Percentiles rank a stretch among this genome's conserved stretches.
Evolutionary conservation across 1,284 basidiomycete species (phyloP).

Genomic region (Ustilago bromivora): DNA sequence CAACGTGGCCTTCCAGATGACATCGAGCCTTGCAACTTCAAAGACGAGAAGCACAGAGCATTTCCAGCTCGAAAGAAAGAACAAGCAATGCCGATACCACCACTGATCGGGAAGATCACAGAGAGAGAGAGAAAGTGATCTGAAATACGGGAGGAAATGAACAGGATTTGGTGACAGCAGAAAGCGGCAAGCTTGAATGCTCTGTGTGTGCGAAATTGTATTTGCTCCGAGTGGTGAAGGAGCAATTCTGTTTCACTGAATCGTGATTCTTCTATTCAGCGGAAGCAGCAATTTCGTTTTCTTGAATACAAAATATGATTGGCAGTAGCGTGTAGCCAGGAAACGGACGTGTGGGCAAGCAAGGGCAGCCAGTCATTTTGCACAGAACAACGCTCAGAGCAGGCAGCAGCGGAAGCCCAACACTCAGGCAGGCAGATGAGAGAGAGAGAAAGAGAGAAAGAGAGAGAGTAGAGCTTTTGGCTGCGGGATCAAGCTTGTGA

Average conservation of each 20-base stretch:
- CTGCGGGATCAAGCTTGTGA: slow-evolving; percentile 12
- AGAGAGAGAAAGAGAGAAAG: background rate
- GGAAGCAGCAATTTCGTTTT: background rate
- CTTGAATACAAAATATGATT: background rate
- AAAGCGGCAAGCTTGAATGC: background rate
- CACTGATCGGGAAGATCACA: background rate
- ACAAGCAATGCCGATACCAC: no score
- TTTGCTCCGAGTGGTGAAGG: slow-evolving; percentile 1
- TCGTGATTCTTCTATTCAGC: background rate
- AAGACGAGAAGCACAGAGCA: no score
- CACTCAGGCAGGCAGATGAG: background rate
- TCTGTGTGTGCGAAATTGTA: background rate
- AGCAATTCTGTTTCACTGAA: background rate
- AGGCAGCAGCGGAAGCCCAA: no score
- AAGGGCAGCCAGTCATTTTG: slow-evolving; percentile 4
- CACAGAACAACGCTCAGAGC: slow-evolving; percentile 8
- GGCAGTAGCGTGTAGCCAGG: no score
- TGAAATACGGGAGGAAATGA: background rate
- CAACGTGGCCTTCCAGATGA: no score
- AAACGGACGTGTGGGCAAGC: no score
- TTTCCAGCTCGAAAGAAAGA: no score
- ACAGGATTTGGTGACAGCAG: slow-evolving; percentile 1
- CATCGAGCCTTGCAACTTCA: no score
- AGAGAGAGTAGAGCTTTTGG: background rate
- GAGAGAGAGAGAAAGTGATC: slow-evolving; percentile 2